These are phyloP conservation scores for Pseudocercospora ulei DNA, from an alignment of 2,329 filamentous ascomycete species.

Conservation along the genomic window DNA sequence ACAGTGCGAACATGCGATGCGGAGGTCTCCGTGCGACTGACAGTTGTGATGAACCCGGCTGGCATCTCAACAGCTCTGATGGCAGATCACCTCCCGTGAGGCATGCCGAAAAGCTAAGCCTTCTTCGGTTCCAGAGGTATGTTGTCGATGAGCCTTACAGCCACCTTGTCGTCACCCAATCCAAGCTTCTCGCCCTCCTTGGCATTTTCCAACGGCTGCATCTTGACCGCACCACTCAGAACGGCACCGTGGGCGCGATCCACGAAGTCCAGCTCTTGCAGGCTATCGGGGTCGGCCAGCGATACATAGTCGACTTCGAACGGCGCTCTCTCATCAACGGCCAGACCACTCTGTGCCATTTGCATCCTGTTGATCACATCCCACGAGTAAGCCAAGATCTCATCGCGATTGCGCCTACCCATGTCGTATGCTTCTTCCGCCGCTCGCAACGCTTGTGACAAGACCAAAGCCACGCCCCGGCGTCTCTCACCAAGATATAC, in stretches of 20 bases:
- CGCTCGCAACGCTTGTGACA: slow-evolving; percentile 58
- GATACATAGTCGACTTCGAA: slow-evolving; percentile 91
- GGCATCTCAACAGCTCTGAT: too few relatives aligned
- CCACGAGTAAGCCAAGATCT: slow-evolving; percentile 63
- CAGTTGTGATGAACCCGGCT: too few relatives aligned
- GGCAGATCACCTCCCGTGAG: too few relatives aligned
- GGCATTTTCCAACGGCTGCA: slow-evolving; percentile 67
- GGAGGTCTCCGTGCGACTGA: too few relatives aligned
- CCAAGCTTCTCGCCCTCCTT: slow-evolving; percentile 59
- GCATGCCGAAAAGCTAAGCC: too few relatives aligned
- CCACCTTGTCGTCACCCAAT: slow-evolving; percentile 60
- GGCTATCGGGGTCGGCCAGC: slow-evolving; percentile 70
- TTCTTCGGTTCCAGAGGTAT: slow-evolving; percentile 38
- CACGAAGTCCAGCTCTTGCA: slow-evolving; percentile 66
- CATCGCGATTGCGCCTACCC: slow-evolving; percentile 48
- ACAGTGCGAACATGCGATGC: too few relatives aligned
- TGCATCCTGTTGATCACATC: slow-evolving; percentile 49
- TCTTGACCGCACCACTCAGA: slow-evolving; percentile 81
- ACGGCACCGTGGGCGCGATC: slow-evolving; percentile 65
- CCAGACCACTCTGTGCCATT: slow-evolving; percentile 53
- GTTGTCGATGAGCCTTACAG: slow-evolving; percentile 89
- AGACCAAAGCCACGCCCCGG: slow-evolving; percentile 60
- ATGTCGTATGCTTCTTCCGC: slow-evolving; percentile 58
- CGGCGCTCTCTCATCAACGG: slow-evolving; percentile 52
- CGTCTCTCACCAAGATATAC: slow-evolving; percentile 76